A percentile compares a stretch with the other conserved stretches of the same genome.
phyloP scores from a whole-genome alignment of 139 green algal genomes.

The Volvox reticuliferus region DNA sequence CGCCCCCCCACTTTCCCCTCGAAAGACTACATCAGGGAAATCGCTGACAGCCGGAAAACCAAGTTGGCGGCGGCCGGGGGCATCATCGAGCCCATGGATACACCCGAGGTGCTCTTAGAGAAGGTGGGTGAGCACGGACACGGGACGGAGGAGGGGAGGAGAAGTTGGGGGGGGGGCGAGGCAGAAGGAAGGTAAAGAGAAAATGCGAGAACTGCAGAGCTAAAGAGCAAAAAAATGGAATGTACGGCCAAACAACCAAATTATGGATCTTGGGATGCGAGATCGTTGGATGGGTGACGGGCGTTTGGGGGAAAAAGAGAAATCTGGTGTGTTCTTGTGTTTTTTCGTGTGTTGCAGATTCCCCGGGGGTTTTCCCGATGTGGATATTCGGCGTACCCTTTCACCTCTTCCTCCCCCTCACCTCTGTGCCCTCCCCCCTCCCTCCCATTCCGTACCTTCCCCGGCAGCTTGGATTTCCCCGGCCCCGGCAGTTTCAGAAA shows the following conservation, averaged over 20 bases:
- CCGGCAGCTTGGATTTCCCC: slow-evolving; percentile 71
- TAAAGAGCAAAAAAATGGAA: too few species aligned
- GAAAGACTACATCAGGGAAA: slow-evolving; percentile 51
- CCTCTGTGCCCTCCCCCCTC: not conserved
- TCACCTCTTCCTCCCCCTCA: not conserved
- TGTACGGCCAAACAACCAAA: too few species aligned
- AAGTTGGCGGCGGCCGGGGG: slow-evolving; percentile 2
- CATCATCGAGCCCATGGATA: slow-evolving; percentile 38
- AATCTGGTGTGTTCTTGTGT: too few species aligned
- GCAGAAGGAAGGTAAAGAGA: too few species aligned
- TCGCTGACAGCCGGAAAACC: slow-evolving; percentile 63
- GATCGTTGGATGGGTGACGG: too few species aligned
- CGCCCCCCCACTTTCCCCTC: not conserved
- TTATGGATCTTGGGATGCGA: too few species aligned
- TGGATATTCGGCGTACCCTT: not conserved
- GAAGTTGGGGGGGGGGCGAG: too few species aligned
- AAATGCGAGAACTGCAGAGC: too few species aligned
- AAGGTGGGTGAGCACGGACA: slow-evolving; percentile 38
- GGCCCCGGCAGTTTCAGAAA: slow-evolving; percentile 72
- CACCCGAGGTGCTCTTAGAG: slow-evolving; percentile 60
- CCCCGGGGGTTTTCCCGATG: too few species aligned
- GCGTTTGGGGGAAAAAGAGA: too few species aligned
- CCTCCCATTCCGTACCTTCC: not conserved
- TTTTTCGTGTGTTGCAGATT: too few species aligned
- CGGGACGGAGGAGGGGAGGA: too few species aligned